phyloP scores from a whole-genome alignment of 768 basidiomycete genomes.

The Phaffia australis region DNA sequence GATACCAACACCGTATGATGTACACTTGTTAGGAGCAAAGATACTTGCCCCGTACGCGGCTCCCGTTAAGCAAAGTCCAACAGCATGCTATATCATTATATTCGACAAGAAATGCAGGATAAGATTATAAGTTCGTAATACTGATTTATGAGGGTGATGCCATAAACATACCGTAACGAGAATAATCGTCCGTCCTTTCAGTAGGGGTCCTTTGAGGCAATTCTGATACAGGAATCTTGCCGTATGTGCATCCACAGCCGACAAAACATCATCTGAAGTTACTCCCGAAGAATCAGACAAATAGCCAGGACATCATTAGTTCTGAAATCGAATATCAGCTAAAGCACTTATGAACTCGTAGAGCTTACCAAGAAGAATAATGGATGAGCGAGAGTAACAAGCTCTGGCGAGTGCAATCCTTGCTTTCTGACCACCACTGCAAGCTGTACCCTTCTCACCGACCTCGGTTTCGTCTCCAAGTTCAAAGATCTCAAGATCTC shows the following conservation, averaged over 20 bases:
- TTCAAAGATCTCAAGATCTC: constrained; percentile 64
- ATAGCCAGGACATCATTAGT: constrained; percentile 15
- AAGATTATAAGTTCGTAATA: too few species aligned
- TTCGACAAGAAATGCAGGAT: too few species aligned
- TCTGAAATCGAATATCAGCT: constrained; percentile 21
- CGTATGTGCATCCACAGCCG: constrained; percentile 67
- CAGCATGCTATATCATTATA: constrained; percentile 29
- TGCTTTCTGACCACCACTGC: constrained; percentile 47
- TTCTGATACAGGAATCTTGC: constrained; percentile 69
- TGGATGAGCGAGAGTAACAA: constrained; percentile 21
- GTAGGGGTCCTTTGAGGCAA: constrained; percentile 66
- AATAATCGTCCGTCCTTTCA: constrained; percentile 65
- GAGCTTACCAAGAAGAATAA: constrained; percentile 24
- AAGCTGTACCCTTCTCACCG: constrained; percentile 28
- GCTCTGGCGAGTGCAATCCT: constrained; percentile 32
- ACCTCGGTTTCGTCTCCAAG: constrained; percentile 54
- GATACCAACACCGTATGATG: not conserved
- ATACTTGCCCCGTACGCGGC: constrained; percentile 32
- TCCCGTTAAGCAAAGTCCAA: constrained; percentile 34
- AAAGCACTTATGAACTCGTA: constrained; percentile 26
- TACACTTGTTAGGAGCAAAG: not conserved
- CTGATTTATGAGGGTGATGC: too few species aligned
- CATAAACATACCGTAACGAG: constrained; percentile 45
- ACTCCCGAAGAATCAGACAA: not conserved
- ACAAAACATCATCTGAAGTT: not conserved